Conservation (phyloP, 768 basidiomycete genomes). For the Rhodocollybia butyracea region DNA sequence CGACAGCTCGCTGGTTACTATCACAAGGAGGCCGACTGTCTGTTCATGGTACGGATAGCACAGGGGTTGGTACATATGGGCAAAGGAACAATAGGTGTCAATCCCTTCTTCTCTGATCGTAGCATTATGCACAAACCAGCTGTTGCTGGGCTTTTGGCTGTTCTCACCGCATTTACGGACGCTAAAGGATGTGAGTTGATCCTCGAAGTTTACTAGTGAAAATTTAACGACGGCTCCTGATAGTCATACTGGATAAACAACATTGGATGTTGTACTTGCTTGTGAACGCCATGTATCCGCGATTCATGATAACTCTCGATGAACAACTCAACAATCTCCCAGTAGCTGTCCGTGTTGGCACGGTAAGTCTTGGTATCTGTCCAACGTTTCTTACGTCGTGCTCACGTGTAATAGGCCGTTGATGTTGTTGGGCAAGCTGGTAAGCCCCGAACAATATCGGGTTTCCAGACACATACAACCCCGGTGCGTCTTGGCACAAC, state of each 20-base stretch:
- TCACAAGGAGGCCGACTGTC: conserved; percentile 92
- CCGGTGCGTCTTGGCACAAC: conserved; percentile 94
- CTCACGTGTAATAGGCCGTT: conserved; percentile 62
- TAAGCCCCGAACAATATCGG: conserved; percentile 93
- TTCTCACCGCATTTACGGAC: conserved; percentile 90
- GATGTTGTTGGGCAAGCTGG: conserved; percentile 98
- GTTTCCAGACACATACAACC: conserved; percentile 98
- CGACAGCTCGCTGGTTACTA: conserved; percentile 98
- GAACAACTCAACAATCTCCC: conserved; percentile 84
- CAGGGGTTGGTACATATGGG: conserved; percentile 99
- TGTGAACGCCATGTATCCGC: conserved; percentile 94
- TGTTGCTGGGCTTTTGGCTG: conserved; percentile 85
- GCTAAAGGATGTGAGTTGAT: conserved; percentile 80
- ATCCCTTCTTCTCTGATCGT: conserved; percentile 95
- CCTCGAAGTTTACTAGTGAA: neutral
- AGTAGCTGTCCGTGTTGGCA: conserved; percentile 93
- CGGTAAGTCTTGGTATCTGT: conserved; percentile 41
- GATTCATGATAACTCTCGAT: conserved; percentile 95
- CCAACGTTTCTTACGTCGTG: neutral
- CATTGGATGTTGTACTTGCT: conserved; percentile 99
- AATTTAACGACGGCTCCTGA: neutral
- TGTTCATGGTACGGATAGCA: conserved; percentile 94
- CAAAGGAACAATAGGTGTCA: conserved; percentile 95
- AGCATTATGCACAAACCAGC: conserved; percentile 86
- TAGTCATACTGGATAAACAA: conserved; percentile 90